A percentile compares a stretch with the other conserved stretches of the same genome.
Conservation (phyloP, 2,329 filamentous ascomycete species). For the Aspergillus intermedius region DNA sequence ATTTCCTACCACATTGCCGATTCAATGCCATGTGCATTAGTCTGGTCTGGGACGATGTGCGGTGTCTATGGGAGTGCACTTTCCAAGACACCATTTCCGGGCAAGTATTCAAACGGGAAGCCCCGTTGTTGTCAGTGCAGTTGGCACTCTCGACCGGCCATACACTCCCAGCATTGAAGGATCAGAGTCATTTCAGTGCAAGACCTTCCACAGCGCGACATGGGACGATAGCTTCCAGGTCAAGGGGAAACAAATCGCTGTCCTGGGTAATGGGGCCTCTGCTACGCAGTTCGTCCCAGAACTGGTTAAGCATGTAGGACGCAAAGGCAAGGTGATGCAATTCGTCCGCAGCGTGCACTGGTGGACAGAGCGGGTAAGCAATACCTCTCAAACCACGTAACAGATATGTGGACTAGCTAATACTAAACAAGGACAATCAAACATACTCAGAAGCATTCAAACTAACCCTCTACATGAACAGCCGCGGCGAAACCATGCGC, state of each 20-base stretch:
- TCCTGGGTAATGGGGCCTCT: slow-evolving; percentile 52
- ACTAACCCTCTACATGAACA: slow-evolving; percentile 1
- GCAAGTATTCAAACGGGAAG: slow-evolving; percentile 46
- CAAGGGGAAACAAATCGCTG: slow-evolving; percentile 49
- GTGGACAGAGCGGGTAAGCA: slow-evolving; percentile 7
- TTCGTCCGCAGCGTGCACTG: slow-evolving; percentile 7
- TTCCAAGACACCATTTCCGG: slow-evolving; percentile 51
- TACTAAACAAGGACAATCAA: slow-evolving; percentile 2
- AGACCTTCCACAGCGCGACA: slow-evolving; percentile 52
- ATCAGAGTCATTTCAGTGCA: slow-evolving; percentile 44
- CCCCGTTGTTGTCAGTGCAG: slow-evolving; percentile 54
- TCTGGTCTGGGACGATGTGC: slow-evolving; percentile 49
- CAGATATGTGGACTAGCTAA: too few relatives aligned
- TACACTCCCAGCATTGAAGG: slow-evolving; percentile 45
- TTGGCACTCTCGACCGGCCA: slow-evolving; percentile 54
- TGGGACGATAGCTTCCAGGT: slow-evolving; percentile 56
- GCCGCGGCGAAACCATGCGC: not conserved
- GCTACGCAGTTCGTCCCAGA: slow-evolving; percentile 9
- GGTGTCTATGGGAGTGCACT: not conserved
- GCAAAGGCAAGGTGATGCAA: slow-evolving; percentile 5
- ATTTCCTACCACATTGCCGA: slow-evolving; percentile 51
- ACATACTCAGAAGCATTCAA: slow-evolving; percentile 5
- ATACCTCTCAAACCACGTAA: not conserved
- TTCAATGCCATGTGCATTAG: slow-evolving; percentile 52
- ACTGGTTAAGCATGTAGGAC: slow-evolving; percentile 3